Conservation (phyloP, 2,329 filamentous ascomycete species). For the Neopestalotiopsis sp. region DNA sequence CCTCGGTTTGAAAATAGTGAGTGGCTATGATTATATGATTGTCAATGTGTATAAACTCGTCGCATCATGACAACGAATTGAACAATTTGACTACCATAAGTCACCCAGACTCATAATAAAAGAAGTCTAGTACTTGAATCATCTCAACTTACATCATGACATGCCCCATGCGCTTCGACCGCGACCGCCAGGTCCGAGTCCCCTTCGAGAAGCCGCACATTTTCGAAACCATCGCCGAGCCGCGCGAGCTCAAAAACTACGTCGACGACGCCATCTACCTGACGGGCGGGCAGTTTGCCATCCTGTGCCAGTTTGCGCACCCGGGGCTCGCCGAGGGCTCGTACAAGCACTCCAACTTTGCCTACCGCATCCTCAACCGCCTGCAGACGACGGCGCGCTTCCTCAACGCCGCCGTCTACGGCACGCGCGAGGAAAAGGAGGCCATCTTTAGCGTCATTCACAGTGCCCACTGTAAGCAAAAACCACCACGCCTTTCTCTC, state of each 20-base stretch:
- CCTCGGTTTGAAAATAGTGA: neutral
- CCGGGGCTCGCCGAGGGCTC: conserved; percentile 32
- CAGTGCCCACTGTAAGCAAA: conserved; percentile 23
- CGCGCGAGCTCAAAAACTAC: conserved; percentile 18
- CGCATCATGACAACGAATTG: too few relatives aligned
- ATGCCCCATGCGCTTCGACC: neutral
- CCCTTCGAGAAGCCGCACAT: conserved; percentile 21
- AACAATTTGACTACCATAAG: too few relatives aligned
- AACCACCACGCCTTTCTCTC: too few relatives aligned
- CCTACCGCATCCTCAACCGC: conserved; percentile 29
- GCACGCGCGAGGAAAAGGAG: conserved; percentile 30
- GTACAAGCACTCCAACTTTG: conserved; percentile 33
- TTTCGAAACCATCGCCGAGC: conserved; percentile 22
- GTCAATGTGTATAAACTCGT: neutral
- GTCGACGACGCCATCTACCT: conserved; percentile 24
- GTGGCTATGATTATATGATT: neutral
- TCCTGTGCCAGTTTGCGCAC: conserved; percentile 35
- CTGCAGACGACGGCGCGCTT: conserved; percentile 33
- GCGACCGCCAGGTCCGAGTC: neutral
- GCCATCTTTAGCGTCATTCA: conserved; percentile 34
- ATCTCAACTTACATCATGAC: neutral
- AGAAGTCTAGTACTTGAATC: neutral
- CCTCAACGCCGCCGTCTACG: conserved; percentile 32
- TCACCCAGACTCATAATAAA: neutral
- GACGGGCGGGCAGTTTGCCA: conserved; percentile 27